Conservation (phyloP, 1,284 basidiomycete species). For the Vanrija pseudolonga region DNA sequence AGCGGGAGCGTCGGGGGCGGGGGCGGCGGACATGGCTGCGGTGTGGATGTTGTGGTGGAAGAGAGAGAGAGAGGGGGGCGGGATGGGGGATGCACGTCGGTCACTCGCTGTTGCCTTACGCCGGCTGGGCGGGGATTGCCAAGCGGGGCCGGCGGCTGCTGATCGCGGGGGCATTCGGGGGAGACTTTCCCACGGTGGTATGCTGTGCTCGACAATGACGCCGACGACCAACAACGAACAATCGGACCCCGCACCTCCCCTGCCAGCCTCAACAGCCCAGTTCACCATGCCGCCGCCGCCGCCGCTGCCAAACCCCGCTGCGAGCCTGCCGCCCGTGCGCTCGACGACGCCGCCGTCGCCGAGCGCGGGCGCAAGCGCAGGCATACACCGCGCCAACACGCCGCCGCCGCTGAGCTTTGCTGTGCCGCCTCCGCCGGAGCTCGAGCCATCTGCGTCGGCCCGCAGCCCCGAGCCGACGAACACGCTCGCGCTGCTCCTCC, state of each 20-base stretch:
- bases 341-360: neutral
- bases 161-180: too few species aligned
- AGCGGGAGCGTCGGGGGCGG: neutral
- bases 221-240: too few species aligned
- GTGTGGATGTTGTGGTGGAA: too few species aligned
- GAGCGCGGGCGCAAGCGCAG: neutral
- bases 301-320: neutral
- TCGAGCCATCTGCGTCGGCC: neutral
- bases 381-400: neutral
- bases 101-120: too few species aligned
- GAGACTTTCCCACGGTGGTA: too few species aligned
- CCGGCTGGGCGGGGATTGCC: neutral
- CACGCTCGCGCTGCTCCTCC: conserved; percentile 63
- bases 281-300: neutral
- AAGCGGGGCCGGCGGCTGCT: too few species aligned
- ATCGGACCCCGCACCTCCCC: too few species aligned
- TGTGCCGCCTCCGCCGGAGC: conserved; percentile 19
- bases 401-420: neutral
- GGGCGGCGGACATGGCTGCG: neutral
- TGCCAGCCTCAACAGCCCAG: neutral
- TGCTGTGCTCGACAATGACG: too few species aligned
- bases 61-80: neutral
- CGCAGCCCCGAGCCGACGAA: conserved; percentile 54
- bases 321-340: neutral
- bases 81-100: neutral